Evolutionary conservation across 768 basidiomycete genomes (phyloP).

Genomic region (Hortiboletus flavorubellus): DNA sequence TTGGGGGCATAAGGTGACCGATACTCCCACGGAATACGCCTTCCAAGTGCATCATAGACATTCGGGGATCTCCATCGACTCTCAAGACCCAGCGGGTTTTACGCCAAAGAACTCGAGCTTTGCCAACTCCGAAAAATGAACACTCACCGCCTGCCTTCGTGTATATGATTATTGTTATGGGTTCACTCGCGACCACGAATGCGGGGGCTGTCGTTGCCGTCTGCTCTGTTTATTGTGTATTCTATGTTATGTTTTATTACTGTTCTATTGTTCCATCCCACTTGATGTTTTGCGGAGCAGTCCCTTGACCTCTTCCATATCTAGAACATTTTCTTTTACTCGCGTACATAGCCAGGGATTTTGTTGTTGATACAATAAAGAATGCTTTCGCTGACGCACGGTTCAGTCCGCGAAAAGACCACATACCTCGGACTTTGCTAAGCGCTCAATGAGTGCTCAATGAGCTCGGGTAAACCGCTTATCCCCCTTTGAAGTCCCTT

Average conservation of each 20-base stretch:
- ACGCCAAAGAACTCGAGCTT: constrained; percentile 28
- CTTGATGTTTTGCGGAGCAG: not conserved
- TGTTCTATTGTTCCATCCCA: not conserved
- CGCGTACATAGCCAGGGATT: constrained; percentile 2
- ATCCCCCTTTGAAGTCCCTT: too few species aligned
- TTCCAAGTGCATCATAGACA: constrained; percentile 32
- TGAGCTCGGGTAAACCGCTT: too few species aligned
- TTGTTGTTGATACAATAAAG: not conserved
- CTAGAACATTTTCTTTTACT: constrained; percentile 4
- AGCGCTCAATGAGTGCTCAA: too few species aligned
- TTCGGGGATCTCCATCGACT: constrained; percentile 33
- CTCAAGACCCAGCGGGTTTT: constrained; percentile 24
- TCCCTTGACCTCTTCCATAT: not conserved
- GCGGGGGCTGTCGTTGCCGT: constrained; percentile 16
- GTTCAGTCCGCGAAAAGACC: not conserved
- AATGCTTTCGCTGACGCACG: not conserved
- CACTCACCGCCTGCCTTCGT: not conserved
- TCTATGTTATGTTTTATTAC: constrained; percentile 1
- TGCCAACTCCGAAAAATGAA: constrained; percentile 27
- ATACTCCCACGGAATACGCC: constrained; percentile 23
- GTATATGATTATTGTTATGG: constrained; percentile 7
- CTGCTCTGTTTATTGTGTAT: constrained; percentile 30
- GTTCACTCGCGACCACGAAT: constrained; percentile 14
- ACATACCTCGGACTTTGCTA: too few species aligned
- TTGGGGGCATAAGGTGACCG: not conserved